Evolutionary conservation across 164 flowering plant genomes (phyloP).

Genomic region (Litsea cubeba): DNA sequence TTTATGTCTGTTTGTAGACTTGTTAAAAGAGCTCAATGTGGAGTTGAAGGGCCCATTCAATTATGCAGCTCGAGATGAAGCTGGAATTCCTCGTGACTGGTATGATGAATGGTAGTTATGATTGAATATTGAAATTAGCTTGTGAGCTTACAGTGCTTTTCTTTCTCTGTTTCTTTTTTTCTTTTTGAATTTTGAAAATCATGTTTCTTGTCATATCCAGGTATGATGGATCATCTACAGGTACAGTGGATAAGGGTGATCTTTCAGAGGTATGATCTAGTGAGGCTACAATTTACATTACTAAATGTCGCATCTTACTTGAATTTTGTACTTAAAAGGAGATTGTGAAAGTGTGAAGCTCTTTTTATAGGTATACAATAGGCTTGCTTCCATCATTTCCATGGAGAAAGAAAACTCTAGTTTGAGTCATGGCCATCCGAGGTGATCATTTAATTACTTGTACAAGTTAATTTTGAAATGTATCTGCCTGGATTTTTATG

Average conservation of each 20-base stretch:
- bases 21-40: constrained; percentile 66
- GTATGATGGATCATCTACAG: constrained; percentile 52
- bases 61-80: constrained; percentile 81
- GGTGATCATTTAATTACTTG: not conserved
- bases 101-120: constrained; percentile 16
- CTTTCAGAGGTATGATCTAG: constrained; percentile 54
- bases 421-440: constrained; percentile 16
- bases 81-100: constrained; percentile 95
- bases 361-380: constrained; percentile 56
- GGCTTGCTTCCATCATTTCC: constrained; percentile 68
- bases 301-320: not conserved
- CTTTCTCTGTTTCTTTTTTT: not conserved
- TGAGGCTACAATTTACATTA: not conserved
- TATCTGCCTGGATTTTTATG: not conserved
- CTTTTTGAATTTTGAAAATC: not conserved
- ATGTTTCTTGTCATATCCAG: constrained; percentile 26
- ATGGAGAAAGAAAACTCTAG: constrained; percentile 77
- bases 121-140: not conserved
- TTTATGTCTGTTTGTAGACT: constrained; percentile 33
- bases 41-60: constrained; percentile 96
- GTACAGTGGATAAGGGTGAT: constrained; percentile 25
- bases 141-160: not conserved
- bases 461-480: not conserved
- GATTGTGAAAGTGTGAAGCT: not conserved
- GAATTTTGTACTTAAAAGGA: constrained; percentile 2